Percentiles rank a stretch among this genome's conserved stretches.
Evolutionary conservation across 2,329 filamentous ascomycete species (phyloP).

Genomic region (Xylariales sp.): DNA sequence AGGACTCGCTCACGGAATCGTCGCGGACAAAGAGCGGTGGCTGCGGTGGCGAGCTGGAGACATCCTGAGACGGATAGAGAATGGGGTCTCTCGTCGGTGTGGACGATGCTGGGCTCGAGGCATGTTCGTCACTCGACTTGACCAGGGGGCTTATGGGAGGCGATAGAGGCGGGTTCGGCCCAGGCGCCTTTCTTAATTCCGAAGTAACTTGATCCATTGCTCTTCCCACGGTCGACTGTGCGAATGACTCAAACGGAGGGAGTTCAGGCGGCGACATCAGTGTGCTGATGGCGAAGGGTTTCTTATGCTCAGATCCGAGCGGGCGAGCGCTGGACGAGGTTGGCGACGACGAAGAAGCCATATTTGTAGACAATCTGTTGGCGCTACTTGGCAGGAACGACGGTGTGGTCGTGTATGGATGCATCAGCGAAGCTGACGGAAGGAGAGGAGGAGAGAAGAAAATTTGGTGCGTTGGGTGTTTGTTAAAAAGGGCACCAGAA

Average conservation of each 20-base stretch:
- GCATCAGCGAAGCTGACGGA: too few relatives aligned
- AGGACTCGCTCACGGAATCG: too few relatives aligned
- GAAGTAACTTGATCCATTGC: constrained; percentile 19
- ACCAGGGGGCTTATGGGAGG: constrained; percentile 54
- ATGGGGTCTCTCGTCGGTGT: constrained; percentile 47
- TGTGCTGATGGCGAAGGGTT: constrained; percentile 44
- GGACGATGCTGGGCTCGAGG: constrained; percentile 19
- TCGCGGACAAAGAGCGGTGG: constrained; percentile 44
- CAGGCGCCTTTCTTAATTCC: constrained; percentile 25
- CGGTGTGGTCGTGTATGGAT: too few relatives aligned
- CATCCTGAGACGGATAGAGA: constrained; percentile 48
- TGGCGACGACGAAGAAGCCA: too few relatives aligned
- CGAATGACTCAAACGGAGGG: constrained; percentile 49
- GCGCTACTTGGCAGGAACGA: too few relatives aligned
- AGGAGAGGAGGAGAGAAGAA: too few relatives aligned
- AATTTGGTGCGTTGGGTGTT: too few relatives aligned
- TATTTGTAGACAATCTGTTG: too few relatives aligned
- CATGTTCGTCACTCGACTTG: constrained; percentile 30
- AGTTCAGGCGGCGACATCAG: constrained; percentile 60
- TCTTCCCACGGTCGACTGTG: constrained; percentile 20
- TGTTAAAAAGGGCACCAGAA: too few relatives aligned
- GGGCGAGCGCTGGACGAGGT: too few relatives aligned
- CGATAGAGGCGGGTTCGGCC: constrained; percentile 43
- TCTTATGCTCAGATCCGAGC: constrained; percentile 27
- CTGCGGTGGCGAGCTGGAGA: constrained; percentile 34